A percentile compares a stretch with the other conserved stretches of the same genome.
phyloP scores from a whole-genome alignment of 192 early-diverging fungal genomes.

The Oehlia diaphana region DNA sequence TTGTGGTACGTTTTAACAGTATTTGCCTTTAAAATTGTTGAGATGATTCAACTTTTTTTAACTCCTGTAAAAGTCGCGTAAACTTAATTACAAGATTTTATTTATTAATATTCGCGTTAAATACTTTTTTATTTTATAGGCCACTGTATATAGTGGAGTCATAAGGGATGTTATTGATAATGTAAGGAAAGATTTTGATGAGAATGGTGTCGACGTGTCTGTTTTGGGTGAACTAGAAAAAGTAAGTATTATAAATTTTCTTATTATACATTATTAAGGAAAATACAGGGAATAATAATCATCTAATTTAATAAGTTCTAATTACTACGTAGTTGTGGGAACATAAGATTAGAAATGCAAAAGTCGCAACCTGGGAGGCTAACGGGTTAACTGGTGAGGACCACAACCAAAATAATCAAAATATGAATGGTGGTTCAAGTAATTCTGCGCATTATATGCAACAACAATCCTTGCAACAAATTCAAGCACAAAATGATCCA shows the following conservation, averaged over 20 bases:
- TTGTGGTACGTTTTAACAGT: conserved; percentile 1
- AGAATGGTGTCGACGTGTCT: conserved; percentile 85
- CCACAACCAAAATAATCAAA: not conserved
- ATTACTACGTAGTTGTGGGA: conserved; percentile 7
- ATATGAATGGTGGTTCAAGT: not conserved
- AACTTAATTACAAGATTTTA: not conserved
- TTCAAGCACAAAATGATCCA: not conserved
- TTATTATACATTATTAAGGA: not conserved
- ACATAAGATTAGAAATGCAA: conserved; percentile 3
- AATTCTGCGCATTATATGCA: not conserved
- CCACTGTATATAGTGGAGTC: conserved; percentile 77
- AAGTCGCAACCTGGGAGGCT: not conserved
- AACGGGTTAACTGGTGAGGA: not conserved
- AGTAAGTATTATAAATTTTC: conserved; percentile 36
- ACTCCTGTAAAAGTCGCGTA: not conserved
- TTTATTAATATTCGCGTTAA: not conserved
- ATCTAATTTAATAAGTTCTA: not conserved
- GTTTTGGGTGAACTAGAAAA: conserved; percentile 85
- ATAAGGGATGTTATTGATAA: conserved; percentile 94
- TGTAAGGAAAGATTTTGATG: conserved; percentile 83
- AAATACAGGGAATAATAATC: not conserved
- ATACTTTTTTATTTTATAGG: conserved; percentile 31
- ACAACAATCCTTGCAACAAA: too few species aligned
- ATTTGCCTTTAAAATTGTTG: too few species aligned
- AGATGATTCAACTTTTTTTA: not conserved